Percentiles rank a stretch among this genome's conserved stretches.
Evolutionary conservation across 2,329 filamentous ascomycete genomes (phyloP).

Genomic region (Alternaria sp.): DNA sequence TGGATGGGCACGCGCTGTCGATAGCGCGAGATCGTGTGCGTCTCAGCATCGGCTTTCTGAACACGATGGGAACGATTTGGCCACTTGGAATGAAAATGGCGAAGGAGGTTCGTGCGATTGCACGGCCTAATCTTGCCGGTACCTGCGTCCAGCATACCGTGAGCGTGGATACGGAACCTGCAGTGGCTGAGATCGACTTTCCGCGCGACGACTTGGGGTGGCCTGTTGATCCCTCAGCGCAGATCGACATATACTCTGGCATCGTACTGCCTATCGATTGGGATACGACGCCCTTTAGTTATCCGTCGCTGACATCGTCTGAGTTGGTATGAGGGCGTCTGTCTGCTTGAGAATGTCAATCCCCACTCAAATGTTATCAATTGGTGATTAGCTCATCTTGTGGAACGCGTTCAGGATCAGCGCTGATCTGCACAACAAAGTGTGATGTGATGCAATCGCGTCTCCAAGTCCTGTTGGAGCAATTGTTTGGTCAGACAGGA

Average conservation of each 20-base stretch:
- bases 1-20: conserved; percentile 63
- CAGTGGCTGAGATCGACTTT: conserved; percentile 30
- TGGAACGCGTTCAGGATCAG: neutral
- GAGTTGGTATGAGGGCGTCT: conserved; percentile 5
- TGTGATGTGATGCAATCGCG: neutral
- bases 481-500: conserved; percentile 5
- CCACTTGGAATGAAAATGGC: conserved; percentile 72
- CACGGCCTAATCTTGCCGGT: conserved; percentile 66
- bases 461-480: neutral
- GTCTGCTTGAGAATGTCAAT: neutral
- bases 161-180: conserved; percentile 14
- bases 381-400: neutral
- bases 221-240: conserved; percentile 35
- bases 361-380: neutral
- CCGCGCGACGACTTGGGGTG: conserved; percentile 39
- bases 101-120: conserved; percentile 74
- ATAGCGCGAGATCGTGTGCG: conserved; percentile 75
- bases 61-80: conserved; percentile 72
- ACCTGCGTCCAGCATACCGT: conserved; percentile 14
- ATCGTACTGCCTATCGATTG: conserved; percentile 33
- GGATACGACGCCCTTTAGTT: conserved; percentile 18
- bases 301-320: conserved; percentile 19
- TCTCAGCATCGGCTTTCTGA: conserved; percentile 78
- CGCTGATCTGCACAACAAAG: neutral
- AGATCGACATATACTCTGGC: conserved; percentile 44